Evolutionary conservation across 1,284 basidiomycete species (phyloP), one percentile per base, ranked within the genome.

Genomic region (Tylopilus sp.): DNA sequence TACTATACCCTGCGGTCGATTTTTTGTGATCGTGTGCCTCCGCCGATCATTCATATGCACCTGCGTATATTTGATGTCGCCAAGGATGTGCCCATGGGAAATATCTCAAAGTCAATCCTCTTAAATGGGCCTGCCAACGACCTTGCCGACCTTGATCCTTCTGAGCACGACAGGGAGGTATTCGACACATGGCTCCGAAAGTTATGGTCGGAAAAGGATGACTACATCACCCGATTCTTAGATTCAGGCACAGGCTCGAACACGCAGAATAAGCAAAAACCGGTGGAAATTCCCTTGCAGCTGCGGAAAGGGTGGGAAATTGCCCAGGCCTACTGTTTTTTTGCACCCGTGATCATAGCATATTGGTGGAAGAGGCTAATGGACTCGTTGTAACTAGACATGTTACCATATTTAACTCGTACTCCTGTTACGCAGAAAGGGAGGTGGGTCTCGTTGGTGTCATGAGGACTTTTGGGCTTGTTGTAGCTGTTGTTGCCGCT

Each of bases 1-100:
- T 91, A 88, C 64, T 94, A 92, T 68, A 94, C 92, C 31, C 72
- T 98, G 21, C 82, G 88, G 33, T 93, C 91, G 3, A 87, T 96
- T 53, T 97, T 96, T 70, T 79, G 88, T 58, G 78, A 85, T 56
- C 78, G 88, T 14, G 74, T 92, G 3, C 78, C 94, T 0, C 94
- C 95, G 1, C 95, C 94, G 0, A 73, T 77, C 1, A 78, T 98
- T 17, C 89, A 95, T 66, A 77, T 98, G 59, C 94, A 97, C 65
- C 69, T 96, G 35, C 81, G 88, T 33, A 72, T 85, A 55, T 87
- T 91, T 64, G 73, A 85, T 57, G 82, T 92, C 9, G 71, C 73
- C 7, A 69, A 67, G 26, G 77, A 81, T 17, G 74, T 91, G 15
- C 88, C 88, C 5, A 81, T 88, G 50, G 84, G 85, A 31, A 73